A percentile compares a stretch with the other conserved stretches of the same genome.
Conservation (phyloP, 192 early-diverging fungal genomes). For the Anaeromyces robustus region DNA sequence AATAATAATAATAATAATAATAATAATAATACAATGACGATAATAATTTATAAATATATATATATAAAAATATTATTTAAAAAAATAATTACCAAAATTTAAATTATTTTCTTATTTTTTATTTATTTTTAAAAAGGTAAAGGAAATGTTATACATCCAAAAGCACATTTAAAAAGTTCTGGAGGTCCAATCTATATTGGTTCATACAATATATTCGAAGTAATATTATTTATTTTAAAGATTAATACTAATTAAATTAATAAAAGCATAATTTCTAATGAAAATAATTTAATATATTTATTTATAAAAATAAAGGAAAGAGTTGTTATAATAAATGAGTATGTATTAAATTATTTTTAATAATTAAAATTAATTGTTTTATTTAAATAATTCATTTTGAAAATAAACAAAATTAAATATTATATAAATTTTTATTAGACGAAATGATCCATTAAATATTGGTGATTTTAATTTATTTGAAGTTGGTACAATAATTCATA, state of each 20-base stretch:
- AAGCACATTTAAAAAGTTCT: background rate
- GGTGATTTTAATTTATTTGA: background rate
- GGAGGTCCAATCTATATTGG: background rate
- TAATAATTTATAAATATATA: background rate
- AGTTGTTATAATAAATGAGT: no score
- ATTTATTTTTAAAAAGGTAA: background rate
- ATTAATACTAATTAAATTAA: background rate
- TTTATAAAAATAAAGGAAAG: no score
- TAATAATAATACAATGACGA: background rate
- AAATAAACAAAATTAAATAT: no score
- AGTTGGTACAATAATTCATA: background rate
- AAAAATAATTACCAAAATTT: no score
- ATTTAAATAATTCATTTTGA: no score
- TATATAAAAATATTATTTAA: no score
- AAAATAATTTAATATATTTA: no score
- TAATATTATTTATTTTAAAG: background rate
- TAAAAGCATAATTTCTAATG: background rate
- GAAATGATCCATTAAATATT: background rate
- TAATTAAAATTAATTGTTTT: no score
- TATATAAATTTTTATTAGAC: background rate
- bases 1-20: background rate
- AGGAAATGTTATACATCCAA: background rate
- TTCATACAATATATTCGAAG: background rate
- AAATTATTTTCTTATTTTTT: no score
- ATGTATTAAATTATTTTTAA: no score